phyloP scores from a whole-genome alignment of 1,284 basidiomycete genomes.

The Cryptococcus sp. region DNA sequence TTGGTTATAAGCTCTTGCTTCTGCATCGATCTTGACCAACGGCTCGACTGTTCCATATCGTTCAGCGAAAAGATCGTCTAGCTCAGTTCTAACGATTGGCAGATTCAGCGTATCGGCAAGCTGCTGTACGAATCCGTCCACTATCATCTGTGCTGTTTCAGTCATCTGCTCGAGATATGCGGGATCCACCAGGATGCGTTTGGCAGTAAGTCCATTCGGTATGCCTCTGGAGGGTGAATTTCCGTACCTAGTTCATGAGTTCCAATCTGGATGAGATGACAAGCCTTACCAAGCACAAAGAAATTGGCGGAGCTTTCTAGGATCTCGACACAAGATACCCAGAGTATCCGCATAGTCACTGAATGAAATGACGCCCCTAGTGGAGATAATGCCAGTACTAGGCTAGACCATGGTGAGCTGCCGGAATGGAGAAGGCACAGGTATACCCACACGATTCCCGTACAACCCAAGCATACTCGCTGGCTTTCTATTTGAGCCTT shows the following conservation, averaged over 20 bases:
- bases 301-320: conserved; percentile 11
- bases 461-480: conserved; percentile 47
- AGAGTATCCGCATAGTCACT: conserved; percentile 32
- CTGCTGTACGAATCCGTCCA: conserved; percentile 44
- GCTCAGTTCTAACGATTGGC: neutral
- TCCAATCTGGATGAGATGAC: neutral
- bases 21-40: neutral
- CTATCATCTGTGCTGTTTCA: conserved; percentile 20
- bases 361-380: conserved; percentile 49
- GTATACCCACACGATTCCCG: conserved; percentile 26
- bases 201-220: neutral
- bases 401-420: neutral
- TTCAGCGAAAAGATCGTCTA: neutral
- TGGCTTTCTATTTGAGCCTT: conserved; percentile 48
- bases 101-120: conserved; percentile 14
- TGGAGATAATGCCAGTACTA: conserved; percentile 37
- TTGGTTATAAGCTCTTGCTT: neutral
- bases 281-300: neutral
- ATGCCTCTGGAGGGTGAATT: neutral
- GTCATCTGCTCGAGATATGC: conserved; percentile 25
- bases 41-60: neutral
- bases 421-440: too few relatives aligned
- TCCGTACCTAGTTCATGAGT: neutral
- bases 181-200: neutral
- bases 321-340: conserved; percentile 30